phyloP scores from a whole-genome alignment of 2,329 filamentous ascomycete species.

The Pyrenophora teres region DNA sequence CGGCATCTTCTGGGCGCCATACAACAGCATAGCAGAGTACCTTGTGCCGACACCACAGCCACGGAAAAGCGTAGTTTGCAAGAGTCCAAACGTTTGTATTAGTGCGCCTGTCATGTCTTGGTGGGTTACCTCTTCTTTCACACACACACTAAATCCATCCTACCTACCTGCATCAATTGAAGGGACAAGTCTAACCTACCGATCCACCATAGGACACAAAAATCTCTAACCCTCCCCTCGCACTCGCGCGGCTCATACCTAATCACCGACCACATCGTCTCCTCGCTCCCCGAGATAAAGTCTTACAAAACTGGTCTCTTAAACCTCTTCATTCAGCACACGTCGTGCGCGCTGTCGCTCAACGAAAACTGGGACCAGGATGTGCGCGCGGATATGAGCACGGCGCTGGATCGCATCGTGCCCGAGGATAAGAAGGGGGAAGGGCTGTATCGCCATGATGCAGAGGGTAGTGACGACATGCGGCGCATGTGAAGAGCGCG shows the following conservation, averaged over 20 bases:
- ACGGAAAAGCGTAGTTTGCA: slow-evolving; percentile 30
- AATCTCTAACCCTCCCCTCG: slow-evolving; percentile 77
- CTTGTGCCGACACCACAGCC: slow-evolving; percentile 26
- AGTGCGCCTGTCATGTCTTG: slow-evolving; percentile 38
- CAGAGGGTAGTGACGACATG: slow-evolving; percentile 92
- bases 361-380: slow-evolving; percentile 91
- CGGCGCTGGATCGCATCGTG: slow-evolving; percentile 87
- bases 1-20: slow-evolving; percentile 46
- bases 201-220: slow-evolving; percentile 63
- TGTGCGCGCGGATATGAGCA: slow-evolving; percentile 91
- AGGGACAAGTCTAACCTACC: too few relatives aligned
- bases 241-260: slow-evolving; percentile 85
- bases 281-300: slow-evolving; percentile 76
- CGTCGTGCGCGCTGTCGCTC: slow-evolving; percentile 83
- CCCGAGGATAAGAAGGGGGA: slow-evolving; percentile 68
- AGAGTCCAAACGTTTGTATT: slow-evolving; percentile 34
- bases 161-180: too few relatives aligned
- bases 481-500: slow-evolving; percentile 90
- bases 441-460: slow-evolving; percentile 78
- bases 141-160: too few relatives aligned
- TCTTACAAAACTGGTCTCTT: slow-evolving; percentile 75
- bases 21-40: slow-evolving; percentile 34
- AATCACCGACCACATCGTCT: slow-evolving; percentile 75
- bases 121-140: slow-evolving; percentile 13
- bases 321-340: slow-evolving; percentile 94